Evolutionary conservation across 2,329 filamentous ascomycete species (phyloP).

Genomic region (Colletotrichum spinosum): DNA sequence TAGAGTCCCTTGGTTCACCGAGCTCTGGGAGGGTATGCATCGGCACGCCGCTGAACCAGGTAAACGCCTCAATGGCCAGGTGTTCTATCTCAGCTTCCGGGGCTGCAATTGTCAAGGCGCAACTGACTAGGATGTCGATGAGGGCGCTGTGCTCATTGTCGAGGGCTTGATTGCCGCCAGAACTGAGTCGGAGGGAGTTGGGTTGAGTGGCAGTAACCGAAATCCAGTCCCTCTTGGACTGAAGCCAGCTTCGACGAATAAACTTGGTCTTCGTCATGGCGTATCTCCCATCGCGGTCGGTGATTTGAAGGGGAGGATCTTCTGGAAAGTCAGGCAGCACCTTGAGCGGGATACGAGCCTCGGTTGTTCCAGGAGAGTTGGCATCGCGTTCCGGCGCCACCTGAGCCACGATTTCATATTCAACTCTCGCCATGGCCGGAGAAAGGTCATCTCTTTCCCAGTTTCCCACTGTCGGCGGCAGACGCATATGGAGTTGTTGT

Average conservation of each 20-base stretch:
- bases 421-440: constrained; percentile 64
- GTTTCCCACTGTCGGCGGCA: constrained; percentile 64
- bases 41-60: constrained; percentile 62
- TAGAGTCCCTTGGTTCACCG: constrained; percentile 55
- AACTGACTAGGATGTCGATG: constrained; percentile 60
- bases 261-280: constrained; percentile 62
- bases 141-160: constrained; percentile 54
- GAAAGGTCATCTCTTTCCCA: constrained; percentile 67
- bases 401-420: constrained; percentile 64
- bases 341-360: constrained; percentile 58
- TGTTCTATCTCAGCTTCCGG: constrained; percentile 61
- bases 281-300: constrained; percentile 61
- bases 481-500: constrained; percentile 62
- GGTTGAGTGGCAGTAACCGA: constrained; percentile 59
- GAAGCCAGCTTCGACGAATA: constrained; percentile 63
- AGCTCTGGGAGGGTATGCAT: constrained; percentile 63
- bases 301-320: constrained; percentile 63
- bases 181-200: constrained; percentile 58
- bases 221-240: constrained; percentile 61
- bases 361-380: constrained; percentile 48
- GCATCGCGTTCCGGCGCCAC: constrained; percentile 44
- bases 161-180: constrained; percentile 58
- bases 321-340: constrained; percentile 62
- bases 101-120: constrained; percentile 53
- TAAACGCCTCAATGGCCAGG: constrained; percentile 62